phyloP scores from a whole-genome alignment of 768 basidiomycete genomes.

The Lactarius tabidus region DNA sequence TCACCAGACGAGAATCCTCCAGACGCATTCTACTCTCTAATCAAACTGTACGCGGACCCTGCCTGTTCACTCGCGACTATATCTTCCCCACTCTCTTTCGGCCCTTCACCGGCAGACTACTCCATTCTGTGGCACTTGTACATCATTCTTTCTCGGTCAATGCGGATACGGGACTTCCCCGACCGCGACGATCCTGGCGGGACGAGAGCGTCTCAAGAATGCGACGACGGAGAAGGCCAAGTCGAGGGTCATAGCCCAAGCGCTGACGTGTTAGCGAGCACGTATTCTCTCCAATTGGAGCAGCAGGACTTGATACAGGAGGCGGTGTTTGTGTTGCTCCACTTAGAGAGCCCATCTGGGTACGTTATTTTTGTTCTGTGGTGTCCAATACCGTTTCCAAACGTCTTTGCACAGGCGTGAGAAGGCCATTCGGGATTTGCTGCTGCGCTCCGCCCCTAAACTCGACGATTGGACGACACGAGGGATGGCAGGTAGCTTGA shows the following conservation, averaged over 20 bases:
- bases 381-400: not conserved
- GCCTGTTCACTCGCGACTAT: constrained; percentile 63
- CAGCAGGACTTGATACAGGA: constrained; percentile 75
- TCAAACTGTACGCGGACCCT: constrained; percentile 73
- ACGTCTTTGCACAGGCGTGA: constrained; percentile 53
- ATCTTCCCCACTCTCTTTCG: constrained; percentile 70
- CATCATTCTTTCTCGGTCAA: constrained; percentile 76
- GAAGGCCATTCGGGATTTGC: constrained; percentile 75
- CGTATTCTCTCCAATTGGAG: constrained; percentile 87
- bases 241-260: constrained; percentile 76
- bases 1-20: constrained; percentile 41
- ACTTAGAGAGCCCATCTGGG: constrained; percentile 79
- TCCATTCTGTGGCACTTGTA: constrained; percentile 92
- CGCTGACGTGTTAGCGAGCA: constrained; percentile 78
- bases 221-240: constrained; percentile 42
- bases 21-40: constrained; percentile 79
- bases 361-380: constrained; percentile 38
- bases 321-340: constrained; percentile 84
- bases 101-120: constrained; percentile 71
- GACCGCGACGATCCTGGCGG: constrained; percentile 59
- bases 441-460: constrained; percentile 61
- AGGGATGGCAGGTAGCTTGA: constrained; percentile 69
- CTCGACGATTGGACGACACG: constrained; percentile 71
- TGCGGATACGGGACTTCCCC: constrained; percentile 82
- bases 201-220: constrained; percentile 35